A percentile compares a stretch with the other conserved stretches of the same genome.
These are phyloP conservation scores for Yamadazyma sp. DNA, from an alignment of 805 yeast species.

Conservation along the genomic window DNA sequence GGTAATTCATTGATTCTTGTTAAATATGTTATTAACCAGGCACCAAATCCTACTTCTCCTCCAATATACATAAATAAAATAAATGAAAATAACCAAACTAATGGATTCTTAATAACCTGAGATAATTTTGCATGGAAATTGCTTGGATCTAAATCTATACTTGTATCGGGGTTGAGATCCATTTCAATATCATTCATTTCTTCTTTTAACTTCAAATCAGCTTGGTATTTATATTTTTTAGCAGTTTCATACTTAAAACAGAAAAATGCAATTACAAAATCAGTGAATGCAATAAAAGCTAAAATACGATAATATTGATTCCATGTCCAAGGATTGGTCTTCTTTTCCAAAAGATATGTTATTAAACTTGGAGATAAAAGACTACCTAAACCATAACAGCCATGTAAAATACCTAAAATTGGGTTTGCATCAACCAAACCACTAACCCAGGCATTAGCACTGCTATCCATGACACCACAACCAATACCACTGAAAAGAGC, in stretches of 20 bases:
- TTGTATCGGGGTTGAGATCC: neutral
- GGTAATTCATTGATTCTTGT: constrained; percentile 35
- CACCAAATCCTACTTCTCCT: constrained; percentile 50
- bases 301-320: constrained; percentile 43
- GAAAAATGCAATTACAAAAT: constrained; percentile 19
- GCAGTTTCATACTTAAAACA: constrained; percentile 44
- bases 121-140: constrained; percentile 16
- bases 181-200: constrained; percentile 12
- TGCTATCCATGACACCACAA: constrained; percentile 54
- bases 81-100: constrained; percentile 39
- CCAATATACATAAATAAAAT: constrained; percentile 50
- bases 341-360: constrained; percentile 36
- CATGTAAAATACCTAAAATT: constrained; percentile 50
- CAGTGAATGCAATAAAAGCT: constrained; percentile 20
- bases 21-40: constrained; percentile 50
- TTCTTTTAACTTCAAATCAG: constrained; percentile 5
- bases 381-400: constrained; percentile 53
- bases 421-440: constrained; percentile 45
- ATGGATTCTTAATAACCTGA: constrained; percentile 30
- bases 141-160: neutral
- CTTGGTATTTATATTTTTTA: constrained; percentile 37
- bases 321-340: constrained; percentile 44
- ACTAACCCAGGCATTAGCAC: constrained; percentile 54
- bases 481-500: constrained; percentile 51
- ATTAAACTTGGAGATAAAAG: constrained; percentile 48